A percentile compares a stretch with the other conserved stretches of the same genome.
Conservation (phyloP, 371 early-diverging fungal genomes). For the Fennellomyces sp. region DNA sequence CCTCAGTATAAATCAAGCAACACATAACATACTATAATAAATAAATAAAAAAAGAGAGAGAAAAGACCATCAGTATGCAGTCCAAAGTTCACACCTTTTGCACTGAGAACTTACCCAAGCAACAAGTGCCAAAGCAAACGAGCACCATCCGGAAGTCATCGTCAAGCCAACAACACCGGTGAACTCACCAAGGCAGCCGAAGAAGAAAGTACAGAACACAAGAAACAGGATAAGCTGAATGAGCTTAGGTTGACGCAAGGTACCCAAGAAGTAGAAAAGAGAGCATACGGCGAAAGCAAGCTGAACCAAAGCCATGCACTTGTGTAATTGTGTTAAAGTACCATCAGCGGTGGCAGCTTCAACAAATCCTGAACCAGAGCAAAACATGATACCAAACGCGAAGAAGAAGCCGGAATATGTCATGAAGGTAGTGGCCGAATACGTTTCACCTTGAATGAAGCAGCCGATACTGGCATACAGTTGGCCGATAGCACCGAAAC, state of each 20-base stretch:
- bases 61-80: too few relatives aligned
- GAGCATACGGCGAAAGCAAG: constrained; percentile 28
- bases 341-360: constrained; percentile 16
- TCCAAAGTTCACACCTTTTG: not conserved
- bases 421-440: constrained; percentile 22
- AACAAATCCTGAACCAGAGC: constrained; percentile 22
- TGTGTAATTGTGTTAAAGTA: constrained; percentile 6
- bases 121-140: constrained; percentile 19
- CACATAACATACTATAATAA: not conserved
- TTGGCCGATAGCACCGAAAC: constrained; percentile 30
- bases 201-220: constrained; percentile 27
- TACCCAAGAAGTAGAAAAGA: constrained; percentile 33
- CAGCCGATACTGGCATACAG: constrained; percentile 26
- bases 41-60: not conserved
- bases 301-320: constrained; percentile 20
- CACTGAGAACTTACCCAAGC: constrained; percentile 17
- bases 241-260: constrained; percentile 25
- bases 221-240: constrained; percentile 26
- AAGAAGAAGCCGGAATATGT: constrained; percentile 40
- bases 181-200: constrained; percentile 23
- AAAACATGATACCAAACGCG: constrained; percentile 36
- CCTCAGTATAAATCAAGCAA: not conserved
- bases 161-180: constrained; percentile 18
- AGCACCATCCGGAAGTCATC: constrained; percentile 32
- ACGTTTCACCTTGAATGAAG: constrained; percentile 26